Conservation (phyloP, 75 land plant species). For the Selaginella moellendorffii region DNA sequence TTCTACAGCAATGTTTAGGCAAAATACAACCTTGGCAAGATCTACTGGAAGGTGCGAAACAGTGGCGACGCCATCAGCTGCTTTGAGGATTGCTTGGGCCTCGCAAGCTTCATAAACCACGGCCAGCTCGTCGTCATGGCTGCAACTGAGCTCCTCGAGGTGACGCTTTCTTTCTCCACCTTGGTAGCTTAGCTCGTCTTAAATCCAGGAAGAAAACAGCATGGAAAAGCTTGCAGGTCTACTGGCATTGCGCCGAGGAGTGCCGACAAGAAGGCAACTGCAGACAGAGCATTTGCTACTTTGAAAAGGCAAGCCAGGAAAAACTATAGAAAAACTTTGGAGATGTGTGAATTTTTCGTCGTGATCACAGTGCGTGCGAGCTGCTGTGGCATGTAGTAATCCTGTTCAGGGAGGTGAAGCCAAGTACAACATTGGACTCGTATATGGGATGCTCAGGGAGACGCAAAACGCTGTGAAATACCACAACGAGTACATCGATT, state of each 20-base stretch:
- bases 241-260: not conserved
- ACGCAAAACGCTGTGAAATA: slow-evolving; percentile 2
- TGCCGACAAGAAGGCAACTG: not conserved
- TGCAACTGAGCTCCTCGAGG: slow-evolving; percentile 8
- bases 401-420: slow-evolving; percentile 1
- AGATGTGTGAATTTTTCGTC: not conserved
- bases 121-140: not conserved
- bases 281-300: not conserved
- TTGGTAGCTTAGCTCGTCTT: not conserved
- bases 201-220: not conserved
- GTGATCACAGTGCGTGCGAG: slow-evolving; percentile 3
- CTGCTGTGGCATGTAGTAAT: slow-evolving; percentile 12
- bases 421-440: slow-evolving; percentile 10
- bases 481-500: slow-evolving; percentile 7
- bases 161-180: not conserved
- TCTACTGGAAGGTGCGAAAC: not conserved
- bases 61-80: slow-evolving; percentile 1
- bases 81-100: slow-evolving; percentile 10
- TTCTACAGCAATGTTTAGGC: slow-evolving; percentile 1
- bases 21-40: slow-evolving; percentile 6
- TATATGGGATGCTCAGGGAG: not conserved
- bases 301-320: not conserved
- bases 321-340: not conserved
- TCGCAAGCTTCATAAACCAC: not conserved
- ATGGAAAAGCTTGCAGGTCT: slow-evolving; percentile 2